These are phyloP conservation scores for Phytophthora pseudosyringae DNA, from an alignment of 352 stramenopile species.

Conservation along the genomic window DNA sequence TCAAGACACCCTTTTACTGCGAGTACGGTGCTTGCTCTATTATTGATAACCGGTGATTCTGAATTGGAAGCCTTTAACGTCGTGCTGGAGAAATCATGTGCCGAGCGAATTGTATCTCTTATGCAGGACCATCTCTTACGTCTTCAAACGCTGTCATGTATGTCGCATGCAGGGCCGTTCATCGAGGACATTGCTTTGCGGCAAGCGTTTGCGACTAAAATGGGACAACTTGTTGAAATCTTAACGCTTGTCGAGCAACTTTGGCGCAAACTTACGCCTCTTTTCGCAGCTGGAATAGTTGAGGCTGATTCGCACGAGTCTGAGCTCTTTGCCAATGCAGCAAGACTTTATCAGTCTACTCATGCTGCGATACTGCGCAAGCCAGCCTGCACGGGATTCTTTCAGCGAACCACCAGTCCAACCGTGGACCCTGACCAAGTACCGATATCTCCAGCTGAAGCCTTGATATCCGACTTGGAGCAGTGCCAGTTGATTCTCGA, in stretches of 20 bases:
- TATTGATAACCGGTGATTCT: constrained; percentile 1
- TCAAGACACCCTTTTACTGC: constrained; percentile 15
- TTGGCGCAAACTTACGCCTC: constrained; percentile 56
- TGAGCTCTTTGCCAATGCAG: constrained; percentile 48
- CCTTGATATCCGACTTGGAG: constrained; percentile 44
- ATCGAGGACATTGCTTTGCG: constrained; percentile 49
- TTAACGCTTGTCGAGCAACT: constrained; percentile 46
- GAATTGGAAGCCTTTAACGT: constrained; percentile 13
- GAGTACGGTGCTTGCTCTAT: constrained; percentile 6
- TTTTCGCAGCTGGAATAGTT: constrained; percentile 61
- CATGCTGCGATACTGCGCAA: constrained; percentile 35
- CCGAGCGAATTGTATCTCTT: constrained; percentile 54
- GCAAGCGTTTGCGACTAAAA: constrained; percentile 54
- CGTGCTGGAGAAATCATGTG: constrained; percentile 42
- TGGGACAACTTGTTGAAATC: constrained; percentile 46
- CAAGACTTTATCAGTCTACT: constrained; percentile 44
- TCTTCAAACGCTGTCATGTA: constrained; percentile 55
- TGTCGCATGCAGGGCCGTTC: constrained; percentile 56
- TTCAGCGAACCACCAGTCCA: constrained; percentile 19
- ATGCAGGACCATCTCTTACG: constrained; percentile 69
- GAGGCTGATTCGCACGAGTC: constrained; percentile 51
- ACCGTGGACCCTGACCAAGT: neutral
- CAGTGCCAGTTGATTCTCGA: constrained; percentile 56
- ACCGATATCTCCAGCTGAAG: neutral
- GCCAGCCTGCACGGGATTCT: constrained; percentile 45